phyloP scores from a whole-genome alignment of 2,329 filamentous ascomycete species.

The Penicillium sp. region DNA sequence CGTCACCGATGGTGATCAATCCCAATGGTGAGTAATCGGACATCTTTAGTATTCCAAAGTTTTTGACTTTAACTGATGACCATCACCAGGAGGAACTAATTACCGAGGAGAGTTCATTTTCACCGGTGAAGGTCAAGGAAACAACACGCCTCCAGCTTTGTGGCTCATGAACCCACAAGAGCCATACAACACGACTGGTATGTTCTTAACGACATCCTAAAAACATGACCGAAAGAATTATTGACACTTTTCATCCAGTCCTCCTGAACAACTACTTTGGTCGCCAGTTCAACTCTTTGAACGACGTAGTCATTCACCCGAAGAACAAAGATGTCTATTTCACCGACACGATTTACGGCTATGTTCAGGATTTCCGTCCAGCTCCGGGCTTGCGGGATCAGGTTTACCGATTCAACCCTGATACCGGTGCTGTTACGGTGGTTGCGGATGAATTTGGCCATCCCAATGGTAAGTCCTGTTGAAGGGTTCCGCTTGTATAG shows the following conservation, averaged over 20 bases:
- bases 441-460: constrained; percentile 5
- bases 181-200: constrained; percentile 25
- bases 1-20: constrained; percentile 6
- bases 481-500: accelerated
- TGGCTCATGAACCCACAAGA: constrained; percentile 25
- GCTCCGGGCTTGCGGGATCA: constrained; percentile 24
- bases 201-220: neutral
- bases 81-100: neutral
- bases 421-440: neutral
- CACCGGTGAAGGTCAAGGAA: constrained; percentile 23
- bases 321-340: constrained; percentile 27
- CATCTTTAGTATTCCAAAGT: neutral
- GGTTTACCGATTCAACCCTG: constrained; percentile 24
- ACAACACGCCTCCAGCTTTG: constrained; percentile 21
- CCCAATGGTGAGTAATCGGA: neutral
- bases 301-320: constrained; percentile 25
- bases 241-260: constrained; percentile 8
- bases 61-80: neutral
- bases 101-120: constrained; percentile 4
- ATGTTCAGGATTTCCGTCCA: constrained; percentile 26
- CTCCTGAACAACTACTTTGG: constrained; percentile 30
- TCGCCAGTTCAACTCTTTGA: constrained; percentile 27
- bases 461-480: neutral
- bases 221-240: neutral
- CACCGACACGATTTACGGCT: constrained; percentile 27